Evolutionary conservation across 2,329 filamentous ascomycete species (phyloP), one percentile per base, ranked within the genome.

Genomic region (Penicillium psychrosexuale): DNA sequence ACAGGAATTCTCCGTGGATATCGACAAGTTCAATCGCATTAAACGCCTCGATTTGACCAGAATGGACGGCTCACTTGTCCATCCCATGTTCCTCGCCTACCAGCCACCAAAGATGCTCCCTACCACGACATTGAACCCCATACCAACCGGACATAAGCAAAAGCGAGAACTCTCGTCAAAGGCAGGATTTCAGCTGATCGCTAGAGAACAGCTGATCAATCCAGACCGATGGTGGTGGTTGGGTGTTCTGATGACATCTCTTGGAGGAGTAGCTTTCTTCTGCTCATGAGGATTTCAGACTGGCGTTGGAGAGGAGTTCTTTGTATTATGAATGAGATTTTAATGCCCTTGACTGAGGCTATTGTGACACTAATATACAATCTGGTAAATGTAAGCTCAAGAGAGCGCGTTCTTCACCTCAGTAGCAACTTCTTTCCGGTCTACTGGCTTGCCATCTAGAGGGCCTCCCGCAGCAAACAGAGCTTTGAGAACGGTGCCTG

Each of bases 71-170:
- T 73, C 83, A 1, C 85, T 84, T 11, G 75, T 88, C 73, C 82
- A 86, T 61, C 86, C 87, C 11, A 79, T 90, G 77, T 90, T 87
- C 70, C 78, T 88, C 43, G 81, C 80, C 59, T 84, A 80, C 67
- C 78, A 72, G 12, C 82, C 85, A 5, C 86, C 87, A 0, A 74
- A 85, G 65, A 90, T 90, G 85, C 80, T 89, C 6, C 86, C 87
- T 2, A 89, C 86, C 3, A 77, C 78, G 11, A 88, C 84, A 0
- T 75, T 90, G 56, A 85, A 88, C 65, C 83, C 85, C 0, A 75
- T 72, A 1, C 64, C 75, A 1, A 70, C 74, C 3, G 65, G 71
- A n/a, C 75, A 69, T 7, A 63, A 64, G 19, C 73, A 70, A 53
- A 63, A 64, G 42, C 54, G 63, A 2, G 61, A 61, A 8, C 7